Conservation (phyloP, 176 grass and related monocot species). For the Juncus effusus region DNA sequence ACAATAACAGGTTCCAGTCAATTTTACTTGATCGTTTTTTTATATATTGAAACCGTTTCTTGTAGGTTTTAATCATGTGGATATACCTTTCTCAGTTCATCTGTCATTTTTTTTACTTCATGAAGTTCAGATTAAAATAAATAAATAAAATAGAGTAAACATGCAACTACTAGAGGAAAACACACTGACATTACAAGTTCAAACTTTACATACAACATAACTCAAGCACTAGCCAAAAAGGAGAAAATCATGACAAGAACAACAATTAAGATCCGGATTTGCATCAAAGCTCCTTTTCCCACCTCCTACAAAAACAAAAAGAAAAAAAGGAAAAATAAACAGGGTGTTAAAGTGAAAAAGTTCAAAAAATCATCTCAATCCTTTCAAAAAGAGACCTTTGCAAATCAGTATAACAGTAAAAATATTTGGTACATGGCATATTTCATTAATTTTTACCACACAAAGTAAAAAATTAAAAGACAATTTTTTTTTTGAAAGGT, state of each 20-base stretch:
- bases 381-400: neutral
- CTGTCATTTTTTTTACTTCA: too few species aligned
- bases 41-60: too few species aligned
- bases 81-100: too few species aligned
- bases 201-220: too few species aligned
- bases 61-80: too few species aligned
- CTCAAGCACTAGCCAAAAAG: slow-evolving; percentile 18
- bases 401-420: neutral
- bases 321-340: neutral
- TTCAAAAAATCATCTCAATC: neutral
- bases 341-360: slow-evolving; percentile 9
- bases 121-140: too few species aligned
- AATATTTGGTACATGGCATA: neutral
- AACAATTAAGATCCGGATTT: slow-evolving; percentile 8
- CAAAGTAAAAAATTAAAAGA: slow-evolving; percentile 5
- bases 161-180: too few species aligned
- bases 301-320: slow-evolving; percentile 9
- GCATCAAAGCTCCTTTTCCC: slow-evolving; percentile 5
- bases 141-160: too few species aligned
- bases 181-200: too few species aligned
- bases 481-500: neutral
- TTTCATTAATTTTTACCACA: slow-evolving; percentile 1
- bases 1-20: too few species aligned
- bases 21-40: too few species aligned
- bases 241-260: slow-evolving; percentile 11